Conservation (phyloP, 75 land plant species). For the Isoetes taiwanensis region DNA sequence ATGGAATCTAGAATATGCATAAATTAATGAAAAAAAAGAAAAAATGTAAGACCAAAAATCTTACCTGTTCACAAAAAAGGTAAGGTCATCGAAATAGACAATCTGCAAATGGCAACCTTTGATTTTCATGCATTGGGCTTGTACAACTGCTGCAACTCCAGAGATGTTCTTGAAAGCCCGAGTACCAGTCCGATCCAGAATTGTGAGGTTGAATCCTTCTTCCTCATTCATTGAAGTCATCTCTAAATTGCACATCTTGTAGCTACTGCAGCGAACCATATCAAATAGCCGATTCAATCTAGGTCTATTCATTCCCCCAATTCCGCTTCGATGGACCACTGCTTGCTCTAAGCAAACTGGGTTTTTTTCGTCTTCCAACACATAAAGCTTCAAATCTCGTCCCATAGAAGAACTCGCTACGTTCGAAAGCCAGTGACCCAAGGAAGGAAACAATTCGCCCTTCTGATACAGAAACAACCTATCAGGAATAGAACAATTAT, state of each 20-base stretch:
- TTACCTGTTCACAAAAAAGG: slow-evolving; percentile 6
- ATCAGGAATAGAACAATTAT: too few relatives aligned
- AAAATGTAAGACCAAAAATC: too few relatives aligned
- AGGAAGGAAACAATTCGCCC: background rate
- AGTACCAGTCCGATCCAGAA: background rate
- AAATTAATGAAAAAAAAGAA: background rate
- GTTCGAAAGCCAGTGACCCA: slow-evolving; percentile 2
- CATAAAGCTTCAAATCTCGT: background rate
- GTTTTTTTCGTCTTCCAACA: background rate
- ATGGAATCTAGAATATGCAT: too few relatives aligned
- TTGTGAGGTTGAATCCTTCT: background rate
- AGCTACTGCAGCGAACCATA: background rate
- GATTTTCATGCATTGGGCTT: background rate
- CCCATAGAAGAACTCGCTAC: background rate
- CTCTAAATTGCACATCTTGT: background rate
- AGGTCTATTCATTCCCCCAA: background rate
- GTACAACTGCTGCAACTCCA: background rate
- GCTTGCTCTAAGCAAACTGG: background rate
- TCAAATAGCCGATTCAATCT: background rate
- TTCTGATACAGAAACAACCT: too few relatives aligned
- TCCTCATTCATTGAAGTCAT: background rate
- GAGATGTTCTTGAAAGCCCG: background rate
- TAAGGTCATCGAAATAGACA: background rate
- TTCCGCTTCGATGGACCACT: background rate
- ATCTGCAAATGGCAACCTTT: background rate